Conservation (phyloP, 257 asterid genomes). For the Voacanga thouarsii region DNA sequence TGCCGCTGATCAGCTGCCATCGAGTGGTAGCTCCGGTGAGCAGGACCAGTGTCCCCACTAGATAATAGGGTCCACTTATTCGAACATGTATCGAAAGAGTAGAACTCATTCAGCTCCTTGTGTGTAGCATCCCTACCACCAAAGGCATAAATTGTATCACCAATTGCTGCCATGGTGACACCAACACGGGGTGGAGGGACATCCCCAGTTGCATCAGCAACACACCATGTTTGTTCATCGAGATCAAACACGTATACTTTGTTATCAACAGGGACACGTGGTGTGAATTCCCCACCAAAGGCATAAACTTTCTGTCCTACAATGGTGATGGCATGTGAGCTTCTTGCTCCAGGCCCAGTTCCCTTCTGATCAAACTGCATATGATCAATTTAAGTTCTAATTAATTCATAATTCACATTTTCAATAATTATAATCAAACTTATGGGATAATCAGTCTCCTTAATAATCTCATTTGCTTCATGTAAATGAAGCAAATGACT, state of each 20-base stretch:
- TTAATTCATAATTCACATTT: background rate
- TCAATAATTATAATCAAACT: background rate
- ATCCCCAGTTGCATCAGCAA: constrained; percentile 55
- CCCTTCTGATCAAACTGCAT: constrained; percentile 80
- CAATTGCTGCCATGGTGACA: constrained; percentile 69
- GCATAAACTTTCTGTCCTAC: constrained; percentile 70
- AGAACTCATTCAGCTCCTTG: constrained; percentile 68
- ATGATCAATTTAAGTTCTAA: background rate
- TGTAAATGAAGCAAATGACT: too few species aligned
- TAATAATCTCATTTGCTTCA: background rate
- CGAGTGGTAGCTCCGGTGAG: constrained; percentile 87
- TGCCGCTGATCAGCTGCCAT: constrained; percentile 56
- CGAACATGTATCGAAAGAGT: constrained; percentile 51
- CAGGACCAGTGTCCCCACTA: constrained; percentile 43
- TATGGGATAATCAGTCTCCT: background rate
- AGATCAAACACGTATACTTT: constrained; percentile 60
- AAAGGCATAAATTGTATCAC: constrained; percentile 53
- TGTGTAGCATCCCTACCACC: constrained; percentile 83
- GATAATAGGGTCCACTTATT: constrained; percentile 61
- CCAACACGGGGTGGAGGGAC: constrained; percentile 92
- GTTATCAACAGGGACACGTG: constrained; percentile 86
- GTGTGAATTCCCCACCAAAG: constrained; percentile 84
- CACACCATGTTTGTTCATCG: constrained; percentile 55
- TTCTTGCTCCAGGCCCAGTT: constrained; percentile 82
- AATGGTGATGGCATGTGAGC: constrained; percentile 81